These are phyloP conservation scores for Mollisiaceae sp. DNA, from an alignment of 2,329 filamentous ascomycete species.

Conservation along the genomic window DNA sequence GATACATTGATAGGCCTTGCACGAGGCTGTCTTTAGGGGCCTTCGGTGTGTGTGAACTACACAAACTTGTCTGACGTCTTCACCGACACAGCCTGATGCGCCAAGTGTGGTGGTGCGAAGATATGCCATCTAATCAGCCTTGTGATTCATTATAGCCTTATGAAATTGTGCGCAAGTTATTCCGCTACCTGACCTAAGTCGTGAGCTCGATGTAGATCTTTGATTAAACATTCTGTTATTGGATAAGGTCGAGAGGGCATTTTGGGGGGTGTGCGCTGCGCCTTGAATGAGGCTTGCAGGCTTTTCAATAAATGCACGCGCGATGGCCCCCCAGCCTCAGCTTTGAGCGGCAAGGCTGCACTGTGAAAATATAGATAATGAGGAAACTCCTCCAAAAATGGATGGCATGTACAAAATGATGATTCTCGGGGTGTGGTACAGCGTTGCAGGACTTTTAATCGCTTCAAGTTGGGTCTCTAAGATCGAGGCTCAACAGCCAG, in stretches of 20 bases:
- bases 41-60: too few relatives aligned
- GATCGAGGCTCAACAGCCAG: not conserved
- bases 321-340: not conserved
- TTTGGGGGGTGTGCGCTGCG: not conserved
- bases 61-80: not conserved
- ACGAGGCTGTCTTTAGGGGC: not conserved
- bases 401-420: not conserved
- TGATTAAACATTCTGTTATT: not conserved
- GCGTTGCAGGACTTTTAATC: not conserved
- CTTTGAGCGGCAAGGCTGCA: not conserved
- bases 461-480: not conserved
- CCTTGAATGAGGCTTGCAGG: constrained; percentile 4
- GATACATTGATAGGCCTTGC: not conserved
- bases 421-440: not conserved
- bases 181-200: not conserved
- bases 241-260: not conserved
- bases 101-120: not conserved
- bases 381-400: not conserved
- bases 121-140: not conserved
- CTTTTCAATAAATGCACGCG: constrained; percentile 2
- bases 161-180: not conserved
- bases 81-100: not conserved
- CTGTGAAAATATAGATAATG: not conserved
- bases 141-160: not conserved
- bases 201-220: not conserved